Base-by-base conservation (phyloP, 2,329 filamentous ascomycete genomes). In the Sporothrix luriei region DNA sequence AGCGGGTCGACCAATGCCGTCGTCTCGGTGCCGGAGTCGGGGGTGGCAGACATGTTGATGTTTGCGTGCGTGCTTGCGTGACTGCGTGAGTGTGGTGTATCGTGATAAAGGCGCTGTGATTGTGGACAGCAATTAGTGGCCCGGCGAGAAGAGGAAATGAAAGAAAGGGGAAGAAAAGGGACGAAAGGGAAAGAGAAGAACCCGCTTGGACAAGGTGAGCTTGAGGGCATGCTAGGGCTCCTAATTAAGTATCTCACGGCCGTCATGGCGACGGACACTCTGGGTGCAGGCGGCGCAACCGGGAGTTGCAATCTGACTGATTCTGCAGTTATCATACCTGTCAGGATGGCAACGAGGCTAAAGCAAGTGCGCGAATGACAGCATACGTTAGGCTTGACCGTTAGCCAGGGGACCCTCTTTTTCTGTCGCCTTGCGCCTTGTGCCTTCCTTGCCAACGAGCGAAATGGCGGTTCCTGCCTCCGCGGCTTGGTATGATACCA, bases 1-100 rank as follows among this genome's bases (percentile, higher is more conserved):
- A 83, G 74, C 0, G 76, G 70, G 26, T 72, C 70, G 61, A 67
- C 48, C 24, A 55, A 21, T 19, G 33, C 51, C 29, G n/a, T 21
- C 74, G 21, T 72, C 70, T 29, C 66, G 62, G 46, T 16, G 46
- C 59, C 61, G 40, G 61, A 49, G 5, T 65, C 62, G 21, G 62
- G 61, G 4, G 62, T 65, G 46, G 10, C 13, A 1, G 62, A 51
- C 62, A 65, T 65, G 43, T 4, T 49, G 57, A n/a, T 9, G 59
- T 49, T 21, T 40, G 57, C 13, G 57, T 24, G 57, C 6, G n/a
- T 24, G 38, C 6, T 40, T n/a, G 43, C 16, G 24, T n/a, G 43
- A 33, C 43, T n/a, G 43, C 16, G 24, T n/a, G 43, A 33, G 19
- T 13, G 19, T 26, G 40, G 21, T 26, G 21, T 46, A 9, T 7